Percentiles rank a stretch among this genome's conserved stretches.
Conservation (phyloP, 768 basidiomycete species). For the Serendipita sp. region DNA sequence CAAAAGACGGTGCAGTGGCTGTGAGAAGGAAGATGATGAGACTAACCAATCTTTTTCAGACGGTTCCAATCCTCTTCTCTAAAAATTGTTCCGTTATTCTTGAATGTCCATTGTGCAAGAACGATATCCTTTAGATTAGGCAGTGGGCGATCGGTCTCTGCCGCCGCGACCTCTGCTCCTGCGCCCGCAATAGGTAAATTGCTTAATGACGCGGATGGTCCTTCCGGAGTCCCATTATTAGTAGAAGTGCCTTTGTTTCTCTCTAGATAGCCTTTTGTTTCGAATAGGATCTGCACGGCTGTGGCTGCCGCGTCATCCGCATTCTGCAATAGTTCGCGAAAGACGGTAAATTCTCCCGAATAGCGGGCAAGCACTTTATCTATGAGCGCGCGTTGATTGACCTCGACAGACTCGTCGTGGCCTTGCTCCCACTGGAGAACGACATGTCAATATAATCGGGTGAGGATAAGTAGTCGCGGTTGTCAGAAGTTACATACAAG, state of each 20-base stretch:
- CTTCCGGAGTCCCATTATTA: too few relatives aligned
- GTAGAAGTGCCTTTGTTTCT: too few relatives aligned
- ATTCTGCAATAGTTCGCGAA: conserved; percentile 84
- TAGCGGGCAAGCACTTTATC: conserved; percentile 95
- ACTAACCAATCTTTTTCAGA: conserved; percentile 71
- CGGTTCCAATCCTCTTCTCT: conserved; percentile 76
- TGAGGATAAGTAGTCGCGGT: too few relatives aligned
- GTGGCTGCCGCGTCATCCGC: conserved; percentile 79
- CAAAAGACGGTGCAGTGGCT: too few relatives aligned
- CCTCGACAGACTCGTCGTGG: conserved; percentile 70
- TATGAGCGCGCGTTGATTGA: conserved; percentile 90
- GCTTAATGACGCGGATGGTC: too few relatives aligned
- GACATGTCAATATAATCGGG: too few relatives aligned
- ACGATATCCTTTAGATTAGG: conserved; percentile 2
- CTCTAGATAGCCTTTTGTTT: conserved; percentile 41
- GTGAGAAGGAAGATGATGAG: too few relatives aligned
- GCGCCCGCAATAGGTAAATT: too few relatives aligned
- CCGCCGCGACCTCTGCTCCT: too few relatives aligned
- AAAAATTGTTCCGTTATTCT: conserved; percentile 77
- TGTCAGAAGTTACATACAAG: too few relatives aligned
- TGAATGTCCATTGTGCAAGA: conserved; percentile 68
- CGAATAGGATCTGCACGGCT: conserved; percentile 63
- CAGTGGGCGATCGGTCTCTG: neutral
- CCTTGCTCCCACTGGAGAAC: conserved; percentile 36
- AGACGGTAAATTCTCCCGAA: conserved; percentile 85